Conservation (phyloP, 768 basidiomycete species). For the Hypholoma fasciculare region DNA sequence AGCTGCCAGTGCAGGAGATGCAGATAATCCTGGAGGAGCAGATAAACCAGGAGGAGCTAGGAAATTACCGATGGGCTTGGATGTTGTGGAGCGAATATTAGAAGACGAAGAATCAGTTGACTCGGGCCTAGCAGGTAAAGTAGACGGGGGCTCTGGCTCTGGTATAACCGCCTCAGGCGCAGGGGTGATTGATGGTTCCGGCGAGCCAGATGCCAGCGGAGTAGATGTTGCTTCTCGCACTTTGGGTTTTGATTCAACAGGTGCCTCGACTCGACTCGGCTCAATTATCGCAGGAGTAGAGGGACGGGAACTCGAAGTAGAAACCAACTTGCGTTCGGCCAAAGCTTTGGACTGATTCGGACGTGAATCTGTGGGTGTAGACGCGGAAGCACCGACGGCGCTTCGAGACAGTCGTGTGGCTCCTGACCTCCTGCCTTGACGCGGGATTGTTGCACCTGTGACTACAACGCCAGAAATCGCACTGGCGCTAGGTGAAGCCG, state of each 20-base stretch:
- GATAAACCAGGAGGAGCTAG: slow-evolving; percentile 49
- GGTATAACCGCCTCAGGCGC: slow-evolving; percentile 53
- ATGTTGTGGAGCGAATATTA: slow-evolving; percentile 40
- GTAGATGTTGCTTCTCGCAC: slow-evolving; percentile 33
- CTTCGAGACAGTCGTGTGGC: slow-evolving; percentile 49
- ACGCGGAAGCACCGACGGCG: slow-evolving; percentile 17
- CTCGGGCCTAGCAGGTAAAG: slow-evolving; percentile 39
- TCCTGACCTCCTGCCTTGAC: slow-evolving; percentile 44
- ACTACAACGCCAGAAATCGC: neutral
- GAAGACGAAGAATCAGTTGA: slow-evolving; percentile 30
- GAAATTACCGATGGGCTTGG: slow-evolving; percentile 29
- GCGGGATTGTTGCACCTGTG: slow-evolving; percentile 16
- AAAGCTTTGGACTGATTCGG: slow-evolving; percentile 29
- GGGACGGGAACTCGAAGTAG: slow-evolving; percentile 60
- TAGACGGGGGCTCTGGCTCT: slow-evolving; percentile 41
- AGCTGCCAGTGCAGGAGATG: slow-evolving; percentile 55
- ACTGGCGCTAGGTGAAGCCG: slow-evolving; percentile 16
- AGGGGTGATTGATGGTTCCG: slow-evolving; percentile 48
- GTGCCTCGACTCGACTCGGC: slow-evolving; percentile 50
- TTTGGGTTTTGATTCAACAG: slow-evolving; percentile 42
- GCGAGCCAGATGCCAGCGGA: slow-evolving; percentile 34
- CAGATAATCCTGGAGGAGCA: slow-evolving; percentile 59
- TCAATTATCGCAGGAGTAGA: slow-evolving; percentile 53
- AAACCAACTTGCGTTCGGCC: slow-evolving; percentile 44
- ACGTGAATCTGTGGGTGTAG: slow-evolving; percentile 33